Base-by-base conservation (phyloP, 768 basidiomycete genomes). In the Mycena polygramma region DNA sequence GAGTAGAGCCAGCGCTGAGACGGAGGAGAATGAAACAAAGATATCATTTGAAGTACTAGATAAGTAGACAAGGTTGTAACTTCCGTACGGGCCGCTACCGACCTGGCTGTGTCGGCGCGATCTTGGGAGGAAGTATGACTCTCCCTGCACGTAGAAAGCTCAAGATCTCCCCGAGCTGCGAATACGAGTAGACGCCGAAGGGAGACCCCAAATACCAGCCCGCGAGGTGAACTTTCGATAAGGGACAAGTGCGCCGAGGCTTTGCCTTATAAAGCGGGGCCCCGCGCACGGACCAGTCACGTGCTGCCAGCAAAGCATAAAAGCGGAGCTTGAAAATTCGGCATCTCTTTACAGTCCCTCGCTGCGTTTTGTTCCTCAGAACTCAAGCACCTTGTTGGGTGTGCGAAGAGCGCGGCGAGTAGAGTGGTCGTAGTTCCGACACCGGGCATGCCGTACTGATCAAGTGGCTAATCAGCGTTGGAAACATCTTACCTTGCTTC, bases 391-490 rank as follows among this genome's bases (percentile, higher is more conserved):
- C 59, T 63, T 64, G 61, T 46, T 68, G 73, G 75, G 63, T 53
- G 63, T 67, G 68, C 69, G 78, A 69, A 41, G 43, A 51, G 60
- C 79, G 69, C 70, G 77, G 80, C 84, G 89, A 88, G 89, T 75
- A 90, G 84, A 90, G 70, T 60, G 74, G 84, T 67, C 68, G 73
- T 70, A 69, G 62, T 73, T 78, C 88, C 85, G 75, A 82, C 83
- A 81, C 90, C 92, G 91, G 91, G 91, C 91, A 91, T 92, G 90
- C 86, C 89, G 76, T 73, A 87, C 79, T 80, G 89, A 83, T 84
- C 76, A 81, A 77, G 84, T 84, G 91, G 90, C 85, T 88, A 92
- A 92, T 92, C 91, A 91, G 90, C 82, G 85, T 83, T 82, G 86
- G 89, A 79, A 81, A 91, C 87, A 90, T 70, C n/a, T 66, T 35